These are phyloP conservation scores for Metschnikowia noctiluminum DNA, from an alignment of 805 yeast species.

Conservation along the genomic window DNA sequence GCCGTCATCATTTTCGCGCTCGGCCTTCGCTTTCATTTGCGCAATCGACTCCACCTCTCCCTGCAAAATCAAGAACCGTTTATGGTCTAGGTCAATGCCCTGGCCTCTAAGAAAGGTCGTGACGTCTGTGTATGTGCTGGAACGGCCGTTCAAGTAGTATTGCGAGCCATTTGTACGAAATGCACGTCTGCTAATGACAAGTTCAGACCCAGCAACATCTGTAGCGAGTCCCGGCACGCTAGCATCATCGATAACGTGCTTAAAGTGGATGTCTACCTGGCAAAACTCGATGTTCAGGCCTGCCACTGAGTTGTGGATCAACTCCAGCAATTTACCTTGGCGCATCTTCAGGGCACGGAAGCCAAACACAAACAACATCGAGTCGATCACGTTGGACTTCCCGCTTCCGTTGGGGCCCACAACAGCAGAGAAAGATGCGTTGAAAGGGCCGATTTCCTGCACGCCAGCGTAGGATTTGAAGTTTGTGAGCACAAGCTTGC, in stretches of 20 bases:
- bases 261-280: constrained; percentile 87
- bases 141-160: constrained; percentile 68
- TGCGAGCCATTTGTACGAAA: constrained; percentile 70
- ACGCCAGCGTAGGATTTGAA: constrained; percentile 95
- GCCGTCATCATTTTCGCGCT: constrained; percentile 88
- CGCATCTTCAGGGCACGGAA: constrained; percentile 96
- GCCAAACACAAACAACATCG: constrained; percentile 94
- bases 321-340: constrained; percentile 86
- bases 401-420: constrained; percentile 99
- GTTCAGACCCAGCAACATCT: constrained; percentile 50
- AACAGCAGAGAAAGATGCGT: constrained; percentile 90
- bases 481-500: constrained; percentile 68
- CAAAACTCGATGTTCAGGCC: constrained; percentile 61
- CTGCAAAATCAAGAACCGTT: constrained; percentile 88
- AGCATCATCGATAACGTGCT: constrained; percentile 62
- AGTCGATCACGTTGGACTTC: constrained; percentile 95
- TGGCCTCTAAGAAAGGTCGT: constrained; percentile 67
- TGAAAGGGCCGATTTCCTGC: constrained; percentile 93
- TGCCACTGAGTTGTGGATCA: constrained; percentile 85
- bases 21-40: constrained; percentile 98
- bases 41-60: constrained; percentile 99
- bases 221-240: constrained; percentile 30
- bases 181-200: constrained; percentile 80
- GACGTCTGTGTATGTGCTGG: constrained; percentile 75
- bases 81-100: constrained; percentile 93